Evolutionary conservation across 768 basidiomycete species (phyloP).

Genomic region (Tulasnella sp.): DNA sequence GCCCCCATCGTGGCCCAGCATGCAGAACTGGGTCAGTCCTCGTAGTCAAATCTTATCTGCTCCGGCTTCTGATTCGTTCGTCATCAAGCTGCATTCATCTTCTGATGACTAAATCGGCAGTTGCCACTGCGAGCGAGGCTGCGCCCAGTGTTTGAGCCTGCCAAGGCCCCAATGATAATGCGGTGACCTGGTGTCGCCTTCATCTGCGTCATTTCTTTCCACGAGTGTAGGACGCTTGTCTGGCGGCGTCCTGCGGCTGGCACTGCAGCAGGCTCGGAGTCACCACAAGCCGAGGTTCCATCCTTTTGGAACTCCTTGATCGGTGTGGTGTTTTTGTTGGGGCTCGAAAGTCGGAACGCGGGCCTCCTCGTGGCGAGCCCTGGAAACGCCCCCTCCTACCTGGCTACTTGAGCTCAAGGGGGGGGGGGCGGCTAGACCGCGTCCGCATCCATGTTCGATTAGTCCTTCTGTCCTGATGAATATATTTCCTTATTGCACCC

Average conservation of each 20-base stretch:
- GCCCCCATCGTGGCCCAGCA: neutral
- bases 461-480: no score
- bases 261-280: neutral
- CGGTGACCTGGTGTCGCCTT: neutral
- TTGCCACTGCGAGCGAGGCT: neutral
- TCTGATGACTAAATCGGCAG: neutral
- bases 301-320: neutral
- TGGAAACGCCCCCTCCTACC: no score
- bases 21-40: neutral
- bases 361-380: conserved; percentile 7
- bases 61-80: no score
- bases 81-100: neutral
- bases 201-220: neutral
- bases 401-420: no score
- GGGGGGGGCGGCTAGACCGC: neutral
- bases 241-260: neutral
- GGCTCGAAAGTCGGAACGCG: conserved; percentile 8
- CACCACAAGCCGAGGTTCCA: neutral
- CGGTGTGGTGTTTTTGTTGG: neutral
- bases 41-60: no score
- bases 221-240: neutral
- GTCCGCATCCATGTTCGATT: no score
- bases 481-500: no score
- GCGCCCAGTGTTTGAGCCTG: neutral
- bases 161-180: neutral